Evolutionary conservation across 1,284 basidiomycete genomes (phyloP).

Genomic region (Leccinum pachyderme): DNA sequence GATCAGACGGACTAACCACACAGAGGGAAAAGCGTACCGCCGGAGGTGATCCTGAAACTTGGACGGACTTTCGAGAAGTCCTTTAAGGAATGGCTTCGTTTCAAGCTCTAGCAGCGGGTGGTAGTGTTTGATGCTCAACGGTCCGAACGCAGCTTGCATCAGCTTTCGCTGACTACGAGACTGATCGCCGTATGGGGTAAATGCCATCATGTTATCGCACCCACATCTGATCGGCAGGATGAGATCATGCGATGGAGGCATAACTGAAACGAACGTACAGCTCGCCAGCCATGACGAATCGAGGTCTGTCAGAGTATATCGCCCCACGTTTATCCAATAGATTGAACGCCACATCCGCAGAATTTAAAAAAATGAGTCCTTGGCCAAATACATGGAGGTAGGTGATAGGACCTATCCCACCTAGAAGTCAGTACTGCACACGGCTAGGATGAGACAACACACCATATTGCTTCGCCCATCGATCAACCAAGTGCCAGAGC

Average conservation of each 20-base stretch:
- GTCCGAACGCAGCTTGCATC: constrained; percentile 60
- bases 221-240: constrained; percentile 45
- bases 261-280: constrained; percentile 38
- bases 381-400: constrained; percentile 67
- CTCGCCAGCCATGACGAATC: constrained; percentile 62
- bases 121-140: constrained; percentile 51
- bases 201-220: constrained; percentile 71
- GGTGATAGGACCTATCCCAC: constrained; percentile 52
- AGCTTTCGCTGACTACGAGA: constrained; percentile 63
- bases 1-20: neutral
- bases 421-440: neutral
- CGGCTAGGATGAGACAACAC: constrained; percentile 15
- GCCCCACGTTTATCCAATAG: constrained; percentile 65
- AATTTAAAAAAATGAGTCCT: constrained; percentile 63
- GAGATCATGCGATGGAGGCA: neutral
- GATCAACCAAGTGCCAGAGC: constrained; percentile 49
- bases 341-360: constrained; percentile 54
- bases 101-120: constrained; percentile 56
- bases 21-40: constrained; percentile 23
- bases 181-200: constrained; percentile 62
- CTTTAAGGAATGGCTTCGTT: constrained; percentile 48
- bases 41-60: constrained; percentile 44
- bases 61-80: constrained; percentile 43
- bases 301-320: constrained; percentile 71
- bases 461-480: constrained; percentile 54